Base-by-base conservation (phyloP, 495 filamentous ascomycete genomes). In the Trichocladium uniseriatum region DNA sequence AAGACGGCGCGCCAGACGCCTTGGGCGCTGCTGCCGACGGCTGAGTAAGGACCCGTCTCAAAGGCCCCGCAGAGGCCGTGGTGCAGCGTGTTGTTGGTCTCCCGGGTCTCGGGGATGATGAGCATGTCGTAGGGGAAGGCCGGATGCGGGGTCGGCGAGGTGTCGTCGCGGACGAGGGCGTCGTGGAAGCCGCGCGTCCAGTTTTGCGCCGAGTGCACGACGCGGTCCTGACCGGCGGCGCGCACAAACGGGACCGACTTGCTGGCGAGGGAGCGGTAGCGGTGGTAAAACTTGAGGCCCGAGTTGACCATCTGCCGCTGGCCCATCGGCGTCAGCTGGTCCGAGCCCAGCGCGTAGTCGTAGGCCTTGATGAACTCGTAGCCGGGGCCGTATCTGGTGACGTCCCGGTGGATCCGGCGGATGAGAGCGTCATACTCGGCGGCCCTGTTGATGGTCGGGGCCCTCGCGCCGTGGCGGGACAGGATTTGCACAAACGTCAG, bases 401-500 rank as follows among this genome's bases (percentile, higher is more conserved):
- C 80, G 37, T 64, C 70, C 10, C 58, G 52, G 20, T 90, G 79
- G 54, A 95, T 82, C 8, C 68, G 69, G 14, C 72, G 53, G 41
- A 92, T 70, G 18, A 80, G 68, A 21, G 58, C 55, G 22, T 60
- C 64, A 63, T 90, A 90, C 13, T 54, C 53, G 9, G 56, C 48
- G 10, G 78, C 72, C 69, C 88, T 90, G 32, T 65, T 64, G 3
- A 60, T 51, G 0, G 87, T 92, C 9, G 89, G 89, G 59, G 83
- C 82, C 49, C 89, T 75, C 13, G 86, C 86, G n/a, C 88, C 89
- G 64, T 95, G 89, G 13, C 89, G 78, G 8, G 84, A 85, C 45
- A 95, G 74, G 14, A 89, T 64, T 55, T 90, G 85, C 9, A 76
- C 87, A 61, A 92, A 90, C 31, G 79, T 88, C 51, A 91, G 60